Percentiles rank a stretch among this genome's conserved stretches.
Conservation (phyloP, 2,329 filamentous ascomycete species). For the Cadophora gregata region DNA sequence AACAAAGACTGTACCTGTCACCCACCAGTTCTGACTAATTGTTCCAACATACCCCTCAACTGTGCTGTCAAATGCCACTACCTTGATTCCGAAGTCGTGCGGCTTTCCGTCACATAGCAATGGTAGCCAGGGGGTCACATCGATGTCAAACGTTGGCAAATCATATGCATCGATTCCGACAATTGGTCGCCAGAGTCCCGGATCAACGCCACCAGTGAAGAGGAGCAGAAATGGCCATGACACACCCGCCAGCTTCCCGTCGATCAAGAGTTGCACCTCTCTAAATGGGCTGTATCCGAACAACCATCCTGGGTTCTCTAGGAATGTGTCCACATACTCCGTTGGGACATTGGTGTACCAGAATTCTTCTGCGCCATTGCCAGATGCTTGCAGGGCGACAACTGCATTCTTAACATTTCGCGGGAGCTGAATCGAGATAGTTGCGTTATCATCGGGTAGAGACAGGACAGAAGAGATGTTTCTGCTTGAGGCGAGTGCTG, state of each 20-base stretch:
- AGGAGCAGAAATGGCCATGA: constrained; percentile 44
- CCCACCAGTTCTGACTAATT: neutral
- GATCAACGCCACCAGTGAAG: constrained; percentile 76
- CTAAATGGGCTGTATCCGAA: constrained; percentile 60
- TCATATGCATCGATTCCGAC: constrained; percentile 78
- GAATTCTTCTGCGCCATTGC: constrained; percentile 75
- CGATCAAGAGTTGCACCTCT: constrained; percentile 76
- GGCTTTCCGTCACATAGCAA: neutral
- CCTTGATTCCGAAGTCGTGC: neutral
- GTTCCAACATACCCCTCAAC: neutral
- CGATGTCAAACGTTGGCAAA: constrained; percentile 73
- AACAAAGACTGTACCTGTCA: neutral
- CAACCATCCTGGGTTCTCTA: constrained; percentile 54
- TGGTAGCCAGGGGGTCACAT: constrained; percentile 58
- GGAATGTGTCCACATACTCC: neutral
- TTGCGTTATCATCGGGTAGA: constrained; percentile 64
- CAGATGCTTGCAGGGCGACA: neutral
- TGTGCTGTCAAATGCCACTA: neutral
- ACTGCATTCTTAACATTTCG: constrained; percentile 73
- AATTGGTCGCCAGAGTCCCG: constrained; percentile 75
- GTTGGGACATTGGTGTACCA: constrained; percentile 58
- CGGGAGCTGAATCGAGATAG: constrained; percentile 51
- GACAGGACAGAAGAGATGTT: constrained; percentile 69
- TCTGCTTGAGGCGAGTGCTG: constrained; percentile 39
- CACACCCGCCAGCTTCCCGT: constrained; percentile 48